Evolutionary conservation across 2,329 filamentous ascomycete species (phyloP).

Genomic region (Xylariales sp.): DNA sequence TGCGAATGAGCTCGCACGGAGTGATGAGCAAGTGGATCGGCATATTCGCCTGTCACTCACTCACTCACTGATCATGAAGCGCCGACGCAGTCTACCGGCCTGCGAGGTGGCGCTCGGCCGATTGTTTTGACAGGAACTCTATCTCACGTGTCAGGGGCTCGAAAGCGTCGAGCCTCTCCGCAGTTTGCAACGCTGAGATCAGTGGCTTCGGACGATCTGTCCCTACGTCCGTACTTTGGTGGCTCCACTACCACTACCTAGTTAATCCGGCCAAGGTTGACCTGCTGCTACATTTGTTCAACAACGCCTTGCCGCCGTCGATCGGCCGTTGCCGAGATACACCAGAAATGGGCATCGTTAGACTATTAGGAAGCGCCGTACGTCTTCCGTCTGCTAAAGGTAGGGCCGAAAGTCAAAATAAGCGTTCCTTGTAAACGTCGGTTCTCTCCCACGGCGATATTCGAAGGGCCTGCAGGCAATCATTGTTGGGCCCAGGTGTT

Average conservation of each 20-base stretch:
- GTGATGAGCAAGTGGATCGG: neutral
- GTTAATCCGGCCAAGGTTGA: conserved; percentile 1
- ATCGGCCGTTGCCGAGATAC: conserved; percentile 24
- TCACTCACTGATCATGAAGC: neutral
- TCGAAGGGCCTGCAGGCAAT: too few species aligned
- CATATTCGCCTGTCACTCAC: neutral
- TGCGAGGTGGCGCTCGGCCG: conserved; percentile 12
- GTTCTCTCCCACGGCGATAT: too few species aligned
- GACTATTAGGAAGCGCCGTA: conserved; percentile 11
- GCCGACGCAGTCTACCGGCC: neutral
- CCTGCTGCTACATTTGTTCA: conserved; percentile 16
- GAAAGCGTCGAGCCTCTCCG: conserved; percentile 8
- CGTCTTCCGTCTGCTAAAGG: conserved; percentile 4
- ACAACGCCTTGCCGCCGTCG: conserved; percentile 19
- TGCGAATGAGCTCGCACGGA: neutral
- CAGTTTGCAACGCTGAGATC: conserved; percentile 20
- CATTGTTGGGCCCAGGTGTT: neutral
- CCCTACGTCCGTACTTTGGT: conserved; percentile 27
- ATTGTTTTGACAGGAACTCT: conserved; percentile 15
- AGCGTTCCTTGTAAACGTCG: neutral
- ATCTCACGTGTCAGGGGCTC: conserved; percentile 16
- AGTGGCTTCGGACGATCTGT: conserved; percentile 23
- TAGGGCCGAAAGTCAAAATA: conserved; percentile 11
- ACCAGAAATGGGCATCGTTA: conserved; percentile 6
- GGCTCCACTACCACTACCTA: conserved; percentile 13